Evolutionary conservation across 371 early-diverging fungal genomes (phyloP).

Genomic region (Mucor velutinosus): DNA sequence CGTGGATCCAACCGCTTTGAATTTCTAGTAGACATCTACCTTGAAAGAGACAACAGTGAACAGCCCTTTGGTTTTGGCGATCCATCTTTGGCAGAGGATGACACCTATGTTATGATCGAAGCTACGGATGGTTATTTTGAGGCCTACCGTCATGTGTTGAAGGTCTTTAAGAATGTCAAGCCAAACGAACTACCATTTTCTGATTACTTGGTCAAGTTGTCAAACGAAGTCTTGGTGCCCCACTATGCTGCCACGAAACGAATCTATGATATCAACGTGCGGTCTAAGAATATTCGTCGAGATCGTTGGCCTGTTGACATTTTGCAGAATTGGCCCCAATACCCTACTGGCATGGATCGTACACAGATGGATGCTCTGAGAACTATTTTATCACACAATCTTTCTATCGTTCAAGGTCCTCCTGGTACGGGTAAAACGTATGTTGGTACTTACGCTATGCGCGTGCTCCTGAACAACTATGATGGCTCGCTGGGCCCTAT

Average conservation of each 20-base stretch:
- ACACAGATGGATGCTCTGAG: conserved; percentile 58
- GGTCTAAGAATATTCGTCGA: neutral
- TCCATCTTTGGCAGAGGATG: conserved; percentile 31
- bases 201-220: conserved; percentile 21
- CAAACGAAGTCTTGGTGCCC: conserved; percentile 23
- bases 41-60: conserved; percentile 47
- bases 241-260: conserved; percentile 43
- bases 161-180: conserved; percentile 18
- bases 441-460: conserved; percentile 65
- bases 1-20: conserved; percentile 46
- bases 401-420: conserved; percentile 69
- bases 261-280: conserved; percentile 35
- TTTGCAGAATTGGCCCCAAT: conserved; percentile 32
- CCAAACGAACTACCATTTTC: conserved; percentile 18
- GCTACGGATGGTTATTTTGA: conserved; percentile 56
- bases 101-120: conserved; percentile 50
- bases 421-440: conserved; percentile 78
- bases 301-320: conserved; percentile 36
- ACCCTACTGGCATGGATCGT: conserved; percentile 42
- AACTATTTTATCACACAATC: conserved; percentile 52
- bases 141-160: conserved; percentile 53
- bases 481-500: conserved; percentile 50
- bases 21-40: conserved; percentile 53
- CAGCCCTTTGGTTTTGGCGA: conserved; percentile 50
- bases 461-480: conserved; percentile 54